Evolutionary conservation across 1,284 basidiomycete genomes (phyloP).

Genomic region (Clitocybe nebularis): DNA sequence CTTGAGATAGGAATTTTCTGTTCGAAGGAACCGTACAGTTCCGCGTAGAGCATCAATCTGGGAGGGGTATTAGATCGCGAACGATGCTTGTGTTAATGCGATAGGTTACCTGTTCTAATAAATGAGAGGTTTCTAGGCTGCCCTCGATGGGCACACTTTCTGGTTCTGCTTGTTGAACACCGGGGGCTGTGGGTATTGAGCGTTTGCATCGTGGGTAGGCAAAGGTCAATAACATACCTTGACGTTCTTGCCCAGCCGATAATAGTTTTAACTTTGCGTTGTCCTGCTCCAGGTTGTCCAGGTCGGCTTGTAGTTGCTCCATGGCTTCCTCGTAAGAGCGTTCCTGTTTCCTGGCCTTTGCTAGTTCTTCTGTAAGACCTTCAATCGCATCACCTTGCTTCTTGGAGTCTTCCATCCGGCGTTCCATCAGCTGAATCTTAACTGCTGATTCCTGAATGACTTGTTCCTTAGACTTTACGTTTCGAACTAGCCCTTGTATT

Average conservation of each 20-base stretch:
- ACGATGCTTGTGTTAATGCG: conserved; percentile 5
- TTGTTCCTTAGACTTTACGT: conserved; percentile 84
- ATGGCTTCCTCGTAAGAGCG: conserved; percentile 89
- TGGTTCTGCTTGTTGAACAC: conserved; percentile 49
- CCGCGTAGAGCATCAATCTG: conserved; percentile 88
- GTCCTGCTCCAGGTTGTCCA: conserved; percentile 85
- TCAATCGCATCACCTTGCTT: conserved; percentile 82
- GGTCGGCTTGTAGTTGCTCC: conserved; percentile 86
- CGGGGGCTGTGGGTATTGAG: conserved; percentile 43
- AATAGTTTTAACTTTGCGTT: conserved; percentile 77
- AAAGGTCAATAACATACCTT: conserved; percentile 46
- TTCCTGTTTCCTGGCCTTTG: conserved; percentile 83
- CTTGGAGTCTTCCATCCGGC: conserved; percentile 86
- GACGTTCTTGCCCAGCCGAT: conserved; percentile 59
- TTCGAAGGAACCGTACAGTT: conserved; percentile 85
- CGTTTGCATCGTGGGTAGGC: too few species aligned
- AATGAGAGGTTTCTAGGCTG: conserved; percentile 79
- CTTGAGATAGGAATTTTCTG: conserved; percentile 90
- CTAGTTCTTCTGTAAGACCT: conserved; percentile 78
- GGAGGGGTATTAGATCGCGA: conserved; percentile 7
- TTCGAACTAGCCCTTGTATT: conserved; percentile 81
- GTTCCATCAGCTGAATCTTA: conserved; percentile 93
- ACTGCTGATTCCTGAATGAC: conserved; percentile 84
- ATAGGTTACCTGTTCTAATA: conserved; percentile 72
- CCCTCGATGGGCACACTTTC: conserved; percentile 69